These are phyloP conservation scores for Yamadazyma akitaensis DNA, from an alignment of 805 yeast species.

Conservation along the genomic window DNA sequence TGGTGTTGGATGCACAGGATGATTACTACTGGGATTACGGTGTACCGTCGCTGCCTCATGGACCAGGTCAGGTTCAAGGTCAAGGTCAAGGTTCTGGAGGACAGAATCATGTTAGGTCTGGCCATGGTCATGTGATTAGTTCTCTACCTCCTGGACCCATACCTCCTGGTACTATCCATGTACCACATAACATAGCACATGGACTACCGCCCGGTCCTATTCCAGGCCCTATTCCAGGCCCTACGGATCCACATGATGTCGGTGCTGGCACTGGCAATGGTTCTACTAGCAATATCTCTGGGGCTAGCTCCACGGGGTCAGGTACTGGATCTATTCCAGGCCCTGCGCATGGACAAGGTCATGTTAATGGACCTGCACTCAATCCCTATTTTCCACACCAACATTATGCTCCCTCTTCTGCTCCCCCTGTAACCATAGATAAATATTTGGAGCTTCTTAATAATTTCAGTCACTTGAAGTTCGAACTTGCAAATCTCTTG, in stretches of 20 bases:
- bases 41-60: not conserved
- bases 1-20: conserved; percentile 29
- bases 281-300: not conserved
- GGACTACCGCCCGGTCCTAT: not conserved
- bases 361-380: not conserved
- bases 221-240: not conserved
- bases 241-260: not conserved
- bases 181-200: not conserved
- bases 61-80: not conserved
- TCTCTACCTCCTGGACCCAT: not conserved
- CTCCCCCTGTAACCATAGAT: conserved; percentile 10
- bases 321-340: not conserved
- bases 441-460: conserved; percentile 14
- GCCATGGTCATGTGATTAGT: not conserved
- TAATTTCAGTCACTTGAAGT: conserved; percentile 15
- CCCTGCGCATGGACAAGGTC: not conserved
- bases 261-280: not conserved
- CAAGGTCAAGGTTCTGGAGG: not conserved
- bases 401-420: conserved; percentile 1
- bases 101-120: not conserved
- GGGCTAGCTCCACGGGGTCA: not conserved
- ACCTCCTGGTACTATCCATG: not conserved
- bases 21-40: conserved; percentile 2
- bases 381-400: conserved; percentile 4
- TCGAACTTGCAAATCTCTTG: conserved; percentile 12